Percentiles rank a stretch among this genome's conserved stretches.
phyloP scores from a whole-genome alignment of 192 early-diverging fungal species.

The Rhizophagus clarus region DNA sequence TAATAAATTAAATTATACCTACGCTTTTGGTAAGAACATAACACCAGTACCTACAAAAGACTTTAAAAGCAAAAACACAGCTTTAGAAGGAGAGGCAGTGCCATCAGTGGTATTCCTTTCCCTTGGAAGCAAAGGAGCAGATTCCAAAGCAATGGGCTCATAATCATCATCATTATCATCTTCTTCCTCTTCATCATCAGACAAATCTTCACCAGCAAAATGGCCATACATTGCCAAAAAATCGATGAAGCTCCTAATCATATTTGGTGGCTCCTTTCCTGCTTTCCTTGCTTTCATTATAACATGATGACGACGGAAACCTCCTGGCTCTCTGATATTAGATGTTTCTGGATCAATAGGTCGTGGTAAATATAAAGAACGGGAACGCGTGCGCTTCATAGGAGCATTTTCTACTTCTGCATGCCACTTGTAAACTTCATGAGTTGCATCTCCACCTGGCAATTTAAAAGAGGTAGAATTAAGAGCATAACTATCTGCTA shows the following conservation, averaged over 20 bases:
- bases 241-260: conserved; percentile 92
- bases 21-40: conserved; percentile 68
- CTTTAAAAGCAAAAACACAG: conserved; percentile 78
- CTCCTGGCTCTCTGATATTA: conserved; percentile 77
- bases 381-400: conserved; percentile 46
- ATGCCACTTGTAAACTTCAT: conserved; percentile 89
- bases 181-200: conserved; percentile 71
- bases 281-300: conserved; percentile 65
- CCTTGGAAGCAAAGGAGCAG: conserved; percentile 44
- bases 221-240: conserved; percentile 91
- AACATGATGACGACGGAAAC: conserved; percentile 87
- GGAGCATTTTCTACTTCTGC: conserved; percentile 64
- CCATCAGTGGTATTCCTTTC: conserved; percentile 43
- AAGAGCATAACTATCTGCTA: conserved; percentile 29
- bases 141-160: conserved; percentile 32
- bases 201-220: conserved; percentile 92
- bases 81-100: conserved; percentile 70
- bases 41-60: conserved; percentile 81
- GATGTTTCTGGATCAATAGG: conserved; percentile 57
- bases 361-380: conserved; percentile 57
- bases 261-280: conserved; percentile 67
- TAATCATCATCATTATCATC: conserved; percentile 40
- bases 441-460: conserved; percentile 77
- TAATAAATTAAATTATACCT: conserved; percentile 32
- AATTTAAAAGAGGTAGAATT: conserved; percentile 53